Conservation (phyloP, 139 green algal species). For the Asterochloris sp. region DNA sequence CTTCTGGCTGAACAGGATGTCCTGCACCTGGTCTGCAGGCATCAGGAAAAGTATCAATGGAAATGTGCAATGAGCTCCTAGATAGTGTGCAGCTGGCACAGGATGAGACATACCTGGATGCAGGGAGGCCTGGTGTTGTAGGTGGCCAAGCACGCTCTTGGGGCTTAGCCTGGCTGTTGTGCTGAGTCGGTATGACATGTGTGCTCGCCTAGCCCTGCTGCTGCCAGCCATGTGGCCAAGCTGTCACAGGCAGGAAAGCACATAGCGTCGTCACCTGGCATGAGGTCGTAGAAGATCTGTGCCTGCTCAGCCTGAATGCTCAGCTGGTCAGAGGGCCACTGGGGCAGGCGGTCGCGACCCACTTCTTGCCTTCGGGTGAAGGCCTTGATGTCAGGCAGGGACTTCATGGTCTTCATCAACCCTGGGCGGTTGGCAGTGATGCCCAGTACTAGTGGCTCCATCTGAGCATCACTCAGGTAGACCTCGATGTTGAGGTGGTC, state of each 20-base stretch:
- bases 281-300: constrained; percentile 34
- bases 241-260: neutral
- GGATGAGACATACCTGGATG: too few relatives aligned
- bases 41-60: neutral
- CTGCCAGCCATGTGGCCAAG: neutral
- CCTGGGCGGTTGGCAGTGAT: constrained; percentile 12
- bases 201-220: too few relatives aligned
- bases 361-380: constrained; percentile 25
- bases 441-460: constrained; percentile 35
- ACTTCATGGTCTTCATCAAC: constrained; percentile 8
- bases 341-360: constrained; percentile 1
- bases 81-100: too few relatives aligned
- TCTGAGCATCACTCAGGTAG: constrained; percentile 32
- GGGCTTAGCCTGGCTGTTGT: too few relatives aligned
- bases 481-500: constrained; percentile 39
- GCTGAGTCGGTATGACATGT: too few relatives aligned
- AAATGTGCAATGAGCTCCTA: too few relatives aligned
- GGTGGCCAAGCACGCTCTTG: too few relatives aligned
- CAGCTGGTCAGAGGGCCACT: constrained; percentile 28
- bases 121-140: too few relatives aligned
- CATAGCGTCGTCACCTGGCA: constrained; percentile 19
- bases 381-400: constrained; percentile 21
- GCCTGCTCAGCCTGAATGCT: constrained; percentile 30
- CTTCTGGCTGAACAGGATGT: constrained; percentile 25
- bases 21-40: neutral